phyloP scores from a whole-genome alignment of 176 grass and related monocot species.

The Neostapfia colusana region DNA sequence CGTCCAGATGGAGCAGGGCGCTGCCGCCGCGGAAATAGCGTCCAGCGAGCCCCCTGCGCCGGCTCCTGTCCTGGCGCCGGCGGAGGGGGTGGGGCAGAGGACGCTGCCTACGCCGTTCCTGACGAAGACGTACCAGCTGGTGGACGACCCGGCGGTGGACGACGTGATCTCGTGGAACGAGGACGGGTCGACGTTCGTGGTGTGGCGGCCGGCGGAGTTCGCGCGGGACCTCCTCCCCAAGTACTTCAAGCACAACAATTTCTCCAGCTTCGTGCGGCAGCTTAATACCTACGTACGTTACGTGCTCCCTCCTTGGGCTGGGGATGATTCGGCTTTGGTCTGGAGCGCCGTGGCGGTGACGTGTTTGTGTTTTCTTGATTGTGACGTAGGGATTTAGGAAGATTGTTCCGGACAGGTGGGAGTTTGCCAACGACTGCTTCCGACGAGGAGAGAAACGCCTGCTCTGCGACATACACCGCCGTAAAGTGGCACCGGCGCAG shows the following conservation, averaged over 20 bases:
- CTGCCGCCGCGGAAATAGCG: not conserved
- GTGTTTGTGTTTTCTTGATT: constrained; percentile 36
- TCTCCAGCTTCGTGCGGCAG: constrained; percentile 98
- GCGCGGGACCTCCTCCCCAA: constrained; percentile 81
- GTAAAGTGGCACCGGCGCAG: constrained; percentile 43
- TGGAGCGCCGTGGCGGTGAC: constrained; percentile 30
- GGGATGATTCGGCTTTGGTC: not conserved
- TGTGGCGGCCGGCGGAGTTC: constrained; percentile 93
- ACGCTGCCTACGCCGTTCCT: constrained; percentile 91
- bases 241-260: constrained; percentile 99
- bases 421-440: constrained; percentile 89
- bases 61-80: not conserved
- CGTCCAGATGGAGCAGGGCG: constrained; percentile 44
- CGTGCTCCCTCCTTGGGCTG: not conserved
- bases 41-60: constrained; percentile 15
- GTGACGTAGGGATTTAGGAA: constrained; percentile 86
- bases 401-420: constrained; percentile 81
- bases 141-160: constrained; percentile 76
- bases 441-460: constrained; percentile 63
- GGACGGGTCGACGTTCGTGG: constrained; percentile 83
- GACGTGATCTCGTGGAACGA: constrained; percentile 96
- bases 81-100: constrained; percentile 55
- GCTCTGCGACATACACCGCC: constrained; percentile 74
- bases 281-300: constrained; percentile 83
- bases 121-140: constrained; percentile 89